Conservation (phyloP, 768 basidiomycete species). For the Podaxis carcinomalis region DNA sequence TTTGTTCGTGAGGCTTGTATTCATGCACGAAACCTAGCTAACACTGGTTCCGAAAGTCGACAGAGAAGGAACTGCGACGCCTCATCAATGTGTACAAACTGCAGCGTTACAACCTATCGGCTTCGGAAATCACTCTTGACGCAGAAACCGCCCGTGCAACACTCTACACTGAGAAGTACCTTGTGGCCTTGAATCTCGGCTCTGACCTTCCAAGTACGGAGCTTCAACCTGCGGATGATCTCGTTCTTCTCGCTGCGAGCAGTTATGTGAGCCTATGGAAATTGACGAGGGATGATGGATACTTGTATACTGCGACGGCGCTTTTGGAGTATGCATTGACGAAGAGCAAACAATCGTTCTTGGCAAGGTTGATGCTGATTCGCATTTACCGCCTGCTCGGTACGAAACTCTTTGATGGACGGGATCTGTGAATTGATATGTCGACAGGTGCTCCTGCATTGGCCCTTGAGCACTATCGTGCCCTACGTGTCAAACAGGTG, state of each 20-base stretch:
- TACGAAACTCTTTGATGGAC: constrained; percentile 20
- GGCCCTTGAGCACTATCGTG: constrained; percentile 75
- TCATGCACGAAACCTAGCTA: constrained; percentile 1
- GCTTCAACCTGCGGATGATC: constrained; percentile 84
- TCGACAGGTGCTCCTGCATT: constrained; percentile 62
- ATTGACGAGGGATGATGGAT: constrained; percentile 45
- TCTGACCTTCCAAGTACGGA: constrained; percentile 65
- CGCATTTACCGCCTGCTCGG: constrained; percentile 81
- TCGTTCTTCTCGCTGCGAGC: constrained; percentile 71
- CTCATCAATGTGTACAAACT: constrained; percentile 76
- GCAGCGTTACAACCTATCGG: constrained; percentile 52
- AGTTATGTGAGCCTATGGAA: constrained; percentile 63
- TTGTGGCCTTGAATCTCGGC: constrained; percentile 65
- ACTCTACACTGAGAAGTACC: constrained; percentile 56
- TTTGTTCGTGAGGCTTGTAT: constrained; percentile 36
- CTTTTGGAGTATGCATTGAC: constrained; percentile 69
- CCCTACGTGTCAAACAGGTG: constrained; percentile 76
- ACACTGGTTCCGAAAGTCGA: constrained; percentile 32
- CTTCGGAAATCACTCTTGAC: constrained; percentile 48
- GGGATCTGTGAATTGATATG: constrained; percentile 1
- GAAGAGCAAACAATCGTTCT: constrained; percentile 77
- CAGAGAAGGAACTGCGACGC: constrained; percentile 52
- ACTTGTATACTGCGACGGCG: constrained; percentile 60
- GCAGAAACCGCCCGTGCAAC: constrained; percentile 49
- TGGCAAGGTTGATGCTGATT: constrained; percentile 70